A percentile compares a stretch with the other conserved stretches of the same genome.
Conservation (phyloP, 257 asterid genomes). For the Prunella vulgaris region DNA sequence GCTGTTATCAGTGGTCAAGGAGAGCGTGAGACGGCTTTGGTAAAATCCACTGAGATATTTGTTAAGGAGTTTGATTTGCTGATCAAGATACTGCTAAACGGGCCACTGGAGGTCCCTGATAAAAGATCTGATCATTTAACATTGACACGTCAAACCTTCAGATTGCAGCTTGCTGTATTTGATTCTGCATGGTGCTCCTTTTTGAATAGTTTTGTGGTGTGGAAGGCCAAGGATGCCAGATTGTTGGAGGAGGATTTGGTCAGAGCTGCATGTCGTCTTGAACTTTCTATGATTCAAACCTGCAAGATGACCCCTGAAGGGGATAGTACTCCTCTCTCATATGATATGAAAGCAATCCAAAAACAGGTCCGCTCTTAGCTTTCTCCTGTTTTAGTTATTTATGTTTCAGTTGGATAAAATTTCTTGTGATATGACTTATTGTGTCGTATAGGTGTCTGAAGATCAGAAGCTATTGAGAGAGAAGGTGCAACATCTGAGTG, state of each 20-base stretch:
- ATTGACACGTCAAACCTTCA: constrained; percentile 41
- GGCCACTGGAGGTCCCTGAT: constrained; percentile 44
- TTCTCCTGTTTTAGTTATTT: not conserved
- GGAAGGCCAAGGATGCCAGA: constrained; percentile 96
- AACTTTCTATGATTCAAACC: constrained; percentile 76
- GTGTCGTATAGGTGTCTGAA: constrained; percentile 51
- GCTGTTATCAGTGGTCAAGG: constrained; percentile 90
- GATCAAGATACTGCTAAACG: constrained; percentile 54
- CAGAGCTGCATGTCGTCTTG: constrained; percentile 95
- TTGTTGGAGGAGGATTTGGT: constrained; percentile 83
- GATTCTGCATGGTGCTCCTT: constrained; percentile 95
- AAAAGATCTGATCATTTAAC: constrained; percentile 33
- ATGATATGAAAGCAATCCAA: constrained; percentile 82
- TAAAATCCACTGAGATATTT: constrained; percentile 68
- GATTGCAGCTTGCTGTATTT: constrained; percentile 70
- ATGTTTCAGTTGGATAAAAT: not conserved
- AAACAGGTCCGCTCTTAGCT: constrained; percentile 57
- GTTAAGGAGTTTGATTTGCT: constrained; percentile 75
- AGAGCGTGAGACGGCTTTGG: constrained; percentile 76
- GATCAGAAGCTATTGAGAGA: constrained; percentile 81
- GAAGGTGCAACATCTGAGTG: constrained; percentile 77
- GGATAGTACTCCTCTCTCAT: constrained; percentile 49
- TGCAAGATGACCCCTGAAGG: constrained; percentile 88
- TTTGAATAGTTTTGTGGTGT: constrained; percentile 86
- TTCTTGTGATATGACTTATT: not conserved